These are phyloP conservation scores for Pyrrhoderma lamaoense DNA, from an alignment of 1,284 basidiomycete species.

Conservation along the genomic window DNA sequence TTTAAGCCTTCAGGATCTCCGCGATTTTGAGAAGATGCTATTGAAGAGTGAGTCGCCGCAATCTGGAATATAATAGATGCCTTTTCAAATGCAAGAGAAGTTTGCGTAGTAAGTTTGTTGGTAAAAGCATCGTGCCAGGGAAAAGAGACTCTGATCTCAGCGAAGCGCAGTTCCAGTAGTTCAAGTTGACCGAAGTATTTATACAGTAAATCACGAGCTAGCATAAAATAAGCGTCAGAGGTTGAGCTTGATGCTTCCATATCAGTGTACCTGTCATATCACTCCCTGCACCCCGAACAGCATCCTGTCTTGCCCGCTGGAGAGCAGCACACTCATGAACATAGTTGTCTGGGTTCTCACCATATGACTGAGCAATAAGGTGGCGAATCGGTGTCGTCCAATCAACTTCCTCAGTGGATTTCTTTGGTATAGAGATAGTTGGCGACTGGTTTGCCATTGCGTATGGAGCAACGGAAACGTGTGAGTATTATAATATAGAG, in stretches of 20 bases:
- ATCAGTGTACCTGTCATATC: constrained; percentile 70
- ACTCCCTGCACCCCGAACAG: constrained; percentile 89
- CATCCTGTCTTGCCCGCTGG: constrained; percentile 90
- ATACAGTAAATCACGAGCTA: constrained; percentile 90
- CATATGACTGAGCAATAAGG: constrained; percentile 88
- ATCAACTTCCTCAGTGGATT: constrained; percentile 80
- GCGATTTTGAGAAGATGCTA: constrained; percentile 77
- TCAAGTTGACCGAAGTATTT: constrained; percentile 99
- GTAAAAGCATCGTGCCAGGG: constrained; percentile 98
- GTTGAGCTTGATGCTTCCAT: background rate
- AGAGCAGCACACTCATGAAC: constrained; percentile 76
- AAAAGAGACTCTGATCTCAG: constrained; percentile 93
- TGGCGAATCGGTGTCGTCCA: constrained; percentile 84
- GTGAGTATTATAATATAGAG: too few relatives aligned
- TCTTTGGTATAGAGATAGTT: constrained; percentile 77
- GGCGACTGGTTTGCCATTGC: constrained; percentile 72
- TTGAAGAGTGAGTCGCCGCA: constrained; percentile 86
- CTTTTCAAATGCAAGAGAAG: constrained; percentile 97
- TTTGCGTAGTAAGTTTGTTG: constrained; percentile 86
- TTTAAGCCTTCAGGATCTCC: constrained; percentile 93
- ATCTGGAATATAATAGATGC: constrained; percentile 98
- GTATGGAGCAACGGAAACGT: background rate
- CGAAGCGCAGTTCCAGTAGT: constrained; percentile 92
- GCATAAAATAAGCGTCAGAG: background rate
- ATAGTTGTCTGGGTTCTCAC: constrained; percentile 88